These are phyloP conservation scores for Colletotrichum tropicale DNA, from an alignment of 2,329 filamentous ascomycete species.

Conservation along the genomic window DNA sequence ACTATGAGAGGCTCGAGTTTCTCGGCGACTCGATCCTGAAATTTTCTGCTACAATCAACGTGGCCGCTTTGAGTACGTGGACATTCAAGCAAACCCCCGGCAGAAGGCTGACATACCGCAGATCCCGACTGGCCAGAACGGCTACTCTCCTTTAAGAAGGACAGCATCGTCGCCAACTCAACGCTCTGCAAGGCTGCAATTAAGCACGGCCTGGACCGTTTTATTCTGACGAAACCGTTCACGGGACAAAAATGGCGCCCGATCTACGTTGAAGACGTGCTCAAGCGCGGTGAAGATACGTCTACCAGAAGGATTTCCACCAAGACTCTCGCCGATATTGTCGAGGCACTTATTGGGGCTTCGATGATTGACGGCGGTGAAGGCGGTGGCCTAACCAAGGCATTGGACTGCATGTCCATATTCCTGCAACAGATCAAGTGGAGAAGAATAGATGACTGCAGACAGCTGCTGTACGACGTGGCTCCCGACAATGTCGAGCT, in stretches of 20 bases:
- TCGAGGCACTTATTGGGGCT: slow-evolving; percentile 84
- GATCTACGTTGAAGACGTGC: slow-evolving; percentile 52
- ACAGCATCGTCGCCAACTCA: slow-evolving; percentile 74
- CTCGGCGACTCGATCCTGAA: slow-evolving; percentile 87
- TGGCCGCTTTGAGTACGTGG: slow-evolving; percentile 57
- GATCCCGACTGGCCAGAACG: slow-evolving; percentile 78
- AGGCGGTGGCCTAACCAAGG: slow-evolving; percentile 69
- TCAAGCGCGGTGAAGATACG: slow-evolving; percentile 23
- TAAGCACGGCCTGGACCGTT: slow-evolving; percentile 69
- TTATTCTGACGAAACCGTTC: slow-evolving; percentile 72
- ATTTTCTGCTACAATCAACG: slow-evolving; percentile 69
- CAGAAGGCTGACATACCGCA: slow-evolving; percentile 29
- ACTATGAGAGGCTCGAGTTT: slow-evolving; percentile 89
- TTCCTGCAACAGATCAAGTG: slow-evolving; percentile 68
- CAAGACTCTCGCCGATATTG: slow-evolving; percentile 85
- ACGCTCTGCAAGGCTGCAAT: slow-evolving; percentile 71
- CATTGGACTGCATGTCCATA: slow-evolving; percentile 65
- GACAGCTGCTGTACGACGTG: slow-evolving; percentile 46
- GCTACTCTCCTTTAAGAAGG: slow-evolving; percentile 71
- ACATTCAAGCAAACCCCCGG: background rate
- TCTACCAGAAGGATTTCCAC: slow-evolving; percentile 57
- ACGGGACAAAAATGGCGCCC: slow-evolving; percentile 76
- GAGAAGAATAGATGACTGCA: slow-evolving; percentile 47
- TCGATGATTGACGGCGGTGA: slow-evolving; percentile 73
- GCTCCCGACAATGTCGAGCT: slow-evolving; percentile 39